These are phyloP conservation scores for Trichoderma lentiforme DNA, from an alignment of 2,329 filamentous ascomycete genomes.

Conservation along the genomic window DNA sequence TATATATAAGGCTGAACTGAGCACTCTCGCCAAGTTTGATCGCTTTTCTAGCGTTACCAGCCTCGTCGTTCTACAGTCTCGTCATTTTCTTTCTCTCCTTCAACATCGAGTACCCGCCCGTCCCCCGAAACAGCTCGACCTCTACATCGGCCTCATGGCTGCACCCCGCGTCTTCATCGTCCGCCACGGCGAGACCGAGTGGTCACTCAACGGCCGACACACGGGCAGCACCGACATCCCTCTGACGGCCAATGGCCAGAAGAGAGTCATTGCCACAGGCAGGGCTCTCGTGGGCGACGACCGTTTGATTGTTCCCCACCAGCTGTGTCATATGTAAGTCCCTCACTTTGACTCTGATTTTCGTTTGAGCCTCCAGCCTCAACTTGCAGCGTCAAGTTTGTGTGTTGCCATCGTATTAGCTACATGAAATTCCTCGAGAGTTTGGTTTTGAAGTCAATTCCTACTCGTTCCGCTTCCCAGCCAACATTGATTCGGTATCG, in stretches of 20 bases:
- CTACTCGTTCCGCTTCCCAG: background rate
- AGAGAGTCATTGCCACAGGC: slow-evolving; percentile 71
- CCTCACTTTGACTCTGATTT: background rate
- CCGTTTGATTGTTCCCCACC: slow-evolving; percentile 76
- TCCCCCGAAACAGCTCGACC: background rate
- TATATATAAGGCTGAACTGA: background rate
- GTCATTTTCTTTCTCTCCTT: background rate
- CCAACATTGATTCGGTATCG: background rate
- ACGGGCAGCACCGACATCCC: slow-evolving; percentile 85
- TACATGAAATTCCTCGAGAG: no score
- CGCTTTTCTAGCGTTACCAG: background rate
- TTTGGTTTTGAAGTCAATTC: background rate
- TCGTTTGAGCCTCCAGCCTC: background rate
- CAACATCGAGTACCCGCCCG: background rate
- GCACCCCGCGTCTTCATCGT: slow-evolving; percentile 76
- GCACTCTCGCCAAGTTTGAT: background rate
- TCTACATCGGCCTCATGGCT: slow-evolving; percentile 23
- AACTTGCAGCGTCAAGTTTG: background rate
- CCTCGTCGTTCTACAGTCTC: accelerated
- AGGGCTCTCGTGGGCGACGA: slow-evolving; percentile 80
- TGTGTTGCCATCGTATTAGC: background rate
- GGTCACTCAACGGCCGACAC: slow-evolving; percentile 82
- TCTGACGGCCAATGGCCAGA: slow-evolving; percentile 77
- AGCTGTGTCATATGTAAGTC: slow-evolving; percentile 76
- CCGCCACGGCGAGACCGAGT: slow-evolving; percentile 93